Percentiles rank a stretch among this genome's conserved stretches.
phyloP scores from a whole-genome alignment of 2,329 filamentous ascomycete genomes.

The Aplosporella prunicola region DNA sequence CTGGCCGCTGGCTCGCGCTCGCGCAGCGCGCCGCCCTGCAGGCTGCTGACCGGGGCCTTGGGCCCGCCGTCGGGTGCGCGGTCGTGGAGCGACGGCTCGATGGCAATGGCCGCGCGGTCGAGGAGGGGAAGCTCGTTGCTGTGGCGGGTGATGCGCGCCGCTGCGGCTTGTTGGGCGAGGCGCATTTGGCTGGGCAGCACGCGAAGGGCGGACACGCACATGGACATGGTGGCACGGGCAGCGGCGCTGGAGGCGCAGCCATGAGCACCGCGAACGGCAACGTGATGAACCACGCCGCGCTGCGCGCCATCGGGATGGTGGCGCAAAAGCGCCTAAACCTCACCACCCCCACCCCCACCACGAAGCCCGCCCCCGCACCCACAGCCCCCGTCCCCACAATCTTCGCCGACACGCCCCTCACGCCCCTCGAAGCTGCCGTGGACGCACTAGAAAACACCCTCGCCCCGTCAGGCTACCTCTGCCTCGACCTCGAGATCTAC shows the following conservation, averaged over 20 bases:
- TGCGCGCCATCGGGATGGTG: slow-evolving; percentile 76
- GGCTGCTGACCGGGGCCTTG: slow-evolving; percentile 46
- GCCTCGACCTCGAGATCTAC: slow-evolving; percentile 87
- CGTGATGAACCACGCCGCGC: slow-evolving; percentile 66
- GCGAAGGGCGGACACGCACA: neutral
- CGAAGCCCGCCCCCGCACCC: slow-evolving; percentile 22
- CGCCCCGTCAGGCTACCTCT: slow-evolving; percentile 72
- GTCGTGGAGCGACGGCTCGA: slow-evolving; percentile 50
- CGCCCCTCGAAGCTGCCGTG: slow-evolving; percentile 54
- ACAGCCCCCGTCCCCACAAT: slow-evolving; percentile 38
- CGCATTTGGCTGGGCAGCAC: neutral
- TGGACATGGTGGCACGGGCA: slow-evolving; percentile 16
- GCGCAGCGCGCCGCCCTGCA: slow-evolving; percentile 55
- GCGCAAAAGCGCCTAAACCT: slow-evolving; percentile 40
- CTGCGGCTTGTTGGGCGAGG: slow-evolving; percentile 30
- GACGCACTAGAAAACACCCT: slow-evolving; percentile 51
- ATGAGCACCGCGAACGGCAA: slow-evolving; percentile 55
- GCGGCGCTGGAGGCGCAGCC: slow-evolving; percentile 14
- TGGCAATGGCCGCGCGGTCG: slow-evolving; percentile 23
- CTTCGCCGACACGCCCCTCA: slow-evolving; percentile 59
- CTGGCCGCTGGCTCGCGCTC: slow-evolving; percentile 57
- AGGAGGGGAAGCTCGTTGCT: slow-evolving; percentile 50
- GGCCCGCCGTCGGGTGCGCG: slow-evolving; percentile 64
- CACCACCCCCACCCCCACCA: slow-evolving; percentile 1
- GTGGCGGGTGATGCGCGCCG: slow-evolving; percentile 70